phyloP scores from a whole-genome alignment of 2,329 filamentous ascomycete genomes.

The Cercospora janseana region DNA sequence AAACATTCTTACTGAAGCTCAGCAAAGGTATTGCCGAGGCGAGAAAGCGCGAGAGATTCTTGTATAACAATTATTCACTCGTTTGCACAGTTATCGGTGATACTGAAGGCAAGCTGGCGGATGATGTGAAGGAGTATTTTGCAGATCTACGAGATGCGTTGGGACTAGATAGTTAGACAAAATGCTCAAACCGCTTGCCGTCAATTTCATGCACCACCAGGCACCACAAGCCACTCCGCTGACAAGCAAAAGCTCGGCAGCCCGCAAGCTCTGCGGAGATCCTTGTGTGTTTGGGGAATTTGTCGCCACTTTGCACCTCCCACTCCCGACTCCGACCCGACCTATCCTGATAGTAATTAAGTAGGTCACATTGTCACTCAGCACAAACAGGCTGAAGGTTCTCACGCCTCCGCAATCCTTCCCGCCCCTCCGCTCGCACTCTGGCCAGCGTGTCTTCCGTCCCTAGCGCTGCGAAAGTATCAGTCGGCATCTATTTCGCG shows the following conservation, averaged over 20 bases:
- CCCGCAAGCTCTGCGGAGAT: no score
- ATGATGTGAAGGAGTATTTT: slow-evolving; percentile 74
- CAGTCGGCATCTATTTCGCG: no score
- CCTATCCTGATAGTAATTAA: no score
- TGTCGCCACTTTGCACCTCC: no score
- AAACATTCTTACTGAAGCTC: slow-evolving; percentile 75
- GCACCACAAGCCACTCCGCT: neutral
- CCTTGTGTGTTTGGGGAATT: no score
- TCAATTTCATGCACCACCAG: neutral
- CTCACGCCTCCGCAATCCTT: no score
- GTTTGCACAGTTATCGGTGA: slow-evolving; percentile 84
- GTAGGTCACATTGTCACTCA: no score
- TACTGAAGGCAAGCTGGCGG: slow-evolving; percentile 67
- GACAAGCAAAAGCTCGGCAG: neutral
- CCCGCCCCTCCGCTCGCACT: no score
- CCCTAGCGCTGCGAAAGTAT: no score
- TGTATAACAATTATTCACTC: slow-evolving; percentile 95
- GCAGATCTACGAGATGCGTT: slow-evolving; percentile 54
- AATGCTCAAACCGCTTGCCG: neutral
- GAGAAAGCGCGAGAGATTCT: slow-evolving; percentile 78
- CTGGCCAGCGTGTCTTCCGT: no score
- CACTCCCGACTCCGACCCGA: no score
- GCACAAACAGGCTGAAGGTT: no score
- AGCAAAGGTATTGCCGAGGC: slow-evolving; percentile 73
- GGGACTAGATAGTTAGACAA: slow-evolving; percentile 22